Evolutionary conservation across 2,329 filamentous ascomycete genomes (phyloP).

Genomic region (Pyricularia sp.): DNA sequence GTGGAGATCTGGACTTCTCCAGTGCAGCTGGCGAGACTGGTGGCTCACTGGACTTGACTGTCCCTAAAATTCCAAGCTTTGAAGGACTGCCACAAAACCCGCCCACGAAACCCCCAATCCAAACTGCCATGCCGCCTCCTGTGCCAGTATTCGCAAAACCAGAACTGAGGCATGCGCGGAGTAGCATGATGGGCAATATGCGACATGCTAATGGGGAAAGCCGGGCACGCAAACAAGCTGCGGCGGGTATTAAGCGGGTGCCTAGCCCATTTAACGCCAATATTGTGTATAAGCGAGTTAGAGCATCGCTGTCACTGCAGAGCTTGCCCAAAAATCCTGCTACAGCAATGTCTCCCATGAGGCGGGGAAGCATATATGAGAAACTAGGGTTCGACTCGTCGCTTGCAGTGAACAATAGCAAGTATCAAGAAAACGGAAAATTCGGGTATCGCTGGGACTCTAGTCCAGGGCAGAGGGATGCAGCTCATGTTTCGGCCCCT

Average conservation of each 20-base stretch:
- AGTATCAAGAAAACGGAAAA: slow-evolving; percentile 43
- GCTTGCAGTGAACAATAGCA: slow-evolving; percentile 41
- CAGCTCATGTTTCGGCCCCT: slow-evolving; percentile 16
- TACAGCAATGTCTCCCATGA: slow-evolving; percentile 12
- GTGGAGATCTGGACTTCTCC: slow-evolving; percentile 9
- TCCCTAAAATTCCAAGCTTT: not conserved
- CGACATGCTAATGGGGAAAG: slow-evolving; percentile 5
- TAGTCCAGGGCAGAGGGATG: slow-evolving; percentile 14
- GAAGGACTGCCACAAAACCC: not conserved
- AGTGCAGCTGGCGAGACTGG: not conserved
- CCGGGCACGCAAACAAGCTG: not conserved
- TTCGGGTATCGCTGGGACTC: slow-evolving; percentile 31
- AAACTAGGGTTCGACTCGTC: slow-evolving; percentile 40
- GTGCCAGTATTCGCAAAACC: slow-evolving; percentile 42
- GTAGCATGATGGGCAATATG: slow-evolving; percentile 32
- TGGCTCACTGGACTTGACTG: not conserved
- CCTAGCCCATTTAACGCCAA: slow-evolving; percentile 44
- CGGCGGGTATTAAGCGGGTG: slow-evolving; percentile 30
- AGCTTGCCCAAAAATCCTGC: slow-evolving; percentile 5
- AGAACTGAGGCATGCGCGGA: slow-evolving; percentile 44
- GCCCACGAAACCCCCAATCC: not conserved
- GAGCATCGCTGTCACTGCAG: slow-evolving; percentile 28
- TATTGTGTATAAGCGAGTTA: slow-evolving; percentile 45
- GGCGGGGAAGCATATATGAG: slow-evolving; percentile 37
- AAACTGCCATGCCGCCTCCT: not conserved